phyloP scores from a whole-genome alignment of 352 stramenopile genomes.

The Pythium phragmitis region DNA sequence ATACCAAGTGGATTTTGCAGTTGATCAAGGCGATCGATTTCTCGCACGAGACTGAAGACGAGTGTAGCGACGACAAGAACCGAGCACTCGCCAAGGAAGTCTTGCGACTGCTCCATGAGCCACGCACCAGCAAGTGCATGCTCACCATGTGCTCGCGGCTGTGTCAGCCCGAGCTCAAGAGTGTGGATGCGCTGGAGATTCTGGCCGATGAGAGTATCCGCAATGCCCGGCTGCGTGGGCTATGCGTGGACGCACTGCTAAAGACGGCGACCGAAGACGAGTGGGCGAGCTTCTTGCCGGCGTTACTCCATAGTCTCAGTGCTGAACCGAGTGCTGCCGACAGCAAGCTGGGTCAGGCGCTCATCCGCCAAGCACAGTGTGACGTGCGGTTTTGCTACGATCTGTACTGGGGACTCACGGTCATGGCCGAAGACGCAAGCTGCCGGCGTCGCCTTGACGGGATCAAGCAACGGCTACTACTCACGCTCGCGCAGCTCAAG shows the following conservation, averaged over 20 bases:
- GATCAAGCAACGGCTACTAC: constrained; percentile 74
- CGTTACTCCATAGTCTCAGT: constrained; percentile 74
- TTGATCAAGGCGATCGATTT: constrained; percentile 85
- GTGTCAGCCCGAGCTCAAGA: constrained; percentile 69
- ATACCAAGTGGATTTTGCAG: constrained; percentile 86
- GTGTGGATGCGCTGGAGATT: constrained; percentile 79
- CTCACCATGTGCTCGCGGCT: constrained; percentile 85
- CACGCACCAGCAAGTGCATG: constrained; percentile 81
- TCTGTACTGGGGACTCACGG: constrained; percentile 80
- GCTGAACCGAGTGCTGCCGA: constrained; percentile 58
- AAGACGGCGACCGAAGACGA: constrained; percentile 73
- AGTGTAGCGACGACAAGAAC: constrained; percentile 29
- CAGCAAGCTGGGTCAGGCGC: constrained; percentile 63
- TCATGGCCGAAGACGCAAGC: constrained; percentile 76
- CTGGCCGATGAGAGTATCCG: constrained; percentile 68
- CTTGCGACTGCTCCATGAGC: constrained; percentile 58
- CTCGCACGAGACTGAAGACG: constrained; percentile 48
- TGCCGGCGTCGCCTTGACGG: constrained; percentile 80
- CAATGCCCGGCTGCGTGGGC: constrained; percentile 49
- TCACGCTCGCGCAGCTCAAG: constrained; percentile 69
- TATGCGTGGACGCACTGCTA: constrained; percentile 64
- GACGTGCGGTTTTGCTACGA: constrained; percentile 85
- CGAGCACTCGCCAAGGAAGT: constrained; percentile 53
- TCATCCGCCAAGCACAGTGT: constrained; percentile 73
- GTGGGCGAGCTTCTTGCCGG: constrained; percentile 75